Base-by-base conservation (phyloP, 306 rosid species). In the Styphnolobium japonicum region DNA sequence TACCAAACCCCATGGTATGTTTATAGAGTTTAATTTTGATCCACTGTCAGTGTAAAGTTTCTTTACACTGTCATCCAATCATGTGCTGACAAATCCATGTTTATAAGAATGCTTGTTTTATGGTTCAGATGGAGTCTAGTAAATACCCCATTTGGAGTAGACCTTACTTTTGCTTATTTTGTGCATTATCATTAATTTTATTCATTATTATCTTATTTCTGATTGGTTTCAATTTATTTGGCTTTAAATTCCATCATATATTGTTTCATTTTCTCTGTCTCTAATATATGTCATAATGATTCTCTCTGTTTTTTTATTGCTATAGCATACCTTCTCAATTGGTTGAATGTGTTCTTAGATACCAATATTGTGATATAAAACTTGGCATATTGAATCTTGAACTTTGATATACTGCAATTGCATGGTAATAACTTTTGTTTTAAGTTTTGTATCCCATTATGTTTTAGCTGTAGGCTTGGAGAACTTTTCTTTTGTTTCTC, bases 401-500 rank as follows among this genome's bases (percentile, higher is more conserved):
- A 62, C 40, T 64, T 65, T 34, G 7, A 36, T 42, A 37, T 71
- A 3, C 62, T 51, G 65, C 61, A 12, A 23, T 58, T 58, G 67
- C 67, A 34, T 60, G 46, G 34, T 75, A 36, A 62, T 70, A 23
- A 34, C 42, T 18, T 49, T 25, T 33, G 15, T 22, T 46, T 36
- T 7, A 49, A 48, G 74, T 67, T 36, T 12, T 55, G 70, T 81
- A 64, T 56, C 45, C 45, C 63, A 40, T 40, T 52, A 55, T 42
- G 19, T 77, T 37, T 67, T 46, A 45, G 85, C 46, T 36, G 36
- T 75, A 34, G 73, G 65, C 36, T 57, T 66, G 21, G 77, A 56
- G 46, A 15, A 9, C 48, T 56, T 81, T n/a, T 45, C 34, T 34
- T 16, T 51, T 31, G 5, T 29, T 9, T 31, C 29, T 16, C 15